These are phyloP conservation scores for Glutinoglossum americanum DNA, from an alignment of 495 filamentous ascomycete genomes.

Conservation along the genomic window DNA sequence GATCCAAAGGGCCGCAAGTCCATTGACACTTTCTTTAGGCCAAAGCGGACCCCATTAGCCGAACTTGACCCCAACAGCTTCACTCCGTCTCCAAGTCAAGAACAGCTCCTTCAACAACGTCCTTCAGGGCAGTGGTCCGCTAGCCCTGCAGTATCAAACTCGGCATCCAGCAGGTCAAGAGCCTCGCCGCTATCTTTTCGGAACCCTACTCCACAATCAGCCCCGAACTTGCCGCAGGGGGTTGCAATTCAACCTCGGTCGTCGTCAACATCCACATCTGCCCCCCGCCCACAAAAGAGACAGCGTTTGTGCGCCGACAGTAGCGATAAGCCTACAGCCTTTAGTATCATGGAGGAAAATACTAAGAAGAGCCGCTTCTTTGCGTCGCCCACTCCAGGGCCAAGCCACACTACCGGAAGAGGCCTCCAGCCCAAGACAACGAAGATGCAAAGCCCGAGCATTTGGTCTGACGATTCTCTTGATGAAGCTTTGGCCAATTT, in stretches of 20 bases:
- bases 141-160: constrained; percentile 18
- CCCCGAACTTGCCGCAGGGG: constrained; percentile 17
- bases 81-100: constrained; percentile 45
- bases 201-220: constrained; percentile 10
- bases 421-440: constrained; percentile 21
- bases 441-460: constrained; percentile 28
- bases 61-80: constrained; percentile 80
- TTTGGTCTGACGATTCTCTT: constrained; percentile 47
- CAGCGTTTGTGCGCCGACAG: constrained; percentile 35
- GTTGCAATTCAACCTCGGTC: constrained; percentile 12
- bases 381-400: constrained; percentile 11
- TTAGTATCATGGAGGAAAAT: neutral
- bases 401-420: constrained; percentile 31
- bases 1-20: constrained; percentile 41
- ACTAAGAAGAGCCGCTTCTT: constrained; percentile 33
- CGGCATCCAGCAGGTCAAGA: constrained; percentile 7
- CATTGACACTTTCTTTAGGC: constrained; percentile 60
- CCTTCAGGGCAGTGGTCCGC: constrained; percentile 29
- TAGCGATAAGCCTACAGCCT: neutral
- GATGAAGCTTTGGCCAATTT: constrained; percentile 37
- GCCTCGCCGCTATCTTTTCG: neutral
- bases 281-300: constrained; percentile 33
- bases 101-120: constrained; percentile 32
- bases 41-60: constrained; percentile 53
- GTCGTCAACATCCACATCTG: neutral